phyloP scores from a whole-genome alignment of 106 monocot genomes.

The Narthecium ossifragum region DNA sequence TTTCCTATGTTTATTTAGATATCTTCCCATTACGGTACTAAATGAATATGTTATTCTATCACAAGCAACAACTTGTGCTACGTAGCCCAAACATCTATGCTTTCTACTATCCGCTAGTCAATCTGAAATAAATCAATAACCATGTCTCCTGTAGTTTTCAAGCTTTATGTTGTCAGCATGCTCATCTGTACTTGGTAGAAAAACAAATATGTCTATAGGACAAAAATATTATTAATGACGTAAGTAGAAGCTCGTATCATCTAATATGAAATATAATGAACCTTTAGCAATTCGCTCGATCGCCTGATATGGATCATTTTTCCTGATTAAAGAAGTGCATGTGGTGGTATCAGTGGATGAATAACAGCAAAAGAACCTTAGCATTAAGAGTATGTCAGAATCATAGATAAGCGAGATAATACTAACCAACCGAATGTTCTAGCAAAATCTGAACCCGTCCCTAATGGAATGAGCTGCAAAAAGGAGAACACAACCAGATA shows the following conservation, averaged over 20 bases:
- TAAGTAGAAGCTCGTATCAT: constrained; percentile 1
- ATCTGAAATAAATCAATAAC: too few relatives aligned
- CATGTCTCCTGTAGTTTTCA: too few relatives aligned
- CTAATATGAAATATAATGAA: constrained; percentile 14
- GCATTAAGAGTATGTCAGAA: neutral
- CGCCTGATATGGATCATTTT: constrained; percentile 80
- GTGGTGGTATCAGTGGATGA: constrained; percentile 5
- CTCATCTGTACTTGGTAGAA: too few relatives aligned
- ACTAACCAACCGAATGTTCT: constrained; percentile 93
- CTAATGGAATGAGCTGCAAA: constrained; percentile 92
- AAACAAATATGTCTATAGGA: too few relatives aligned
- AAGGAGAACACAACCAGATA: constrained; percentile 7
- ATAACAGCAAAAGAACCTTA: constrained; percentile 7
- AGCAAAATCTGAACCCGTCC: constrained; percentile 98
- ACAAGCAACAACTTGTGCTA: too few relatives aligned
- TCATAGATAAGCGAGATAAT: constrained; percentile 8
- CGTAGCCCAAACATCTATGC: too few relatives aligned
- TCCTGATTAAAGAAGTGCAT: constrained; percentile 47
- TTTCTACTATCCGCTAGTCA: too few relatives aligned
- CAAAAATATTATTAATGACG: too few relatives aligned
- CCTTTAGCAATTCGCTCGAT: constrained; percentile 87
- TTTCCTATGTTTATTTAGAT: too few relatives aligned
- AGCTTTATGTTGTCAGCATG: too few relatives aligned
- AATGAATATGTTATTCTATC: too few relatives aligned
- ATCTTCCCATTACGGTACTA: too few relatives aligned